A percentile compares a stretch with the other conserved stretches of the same genome.
These are phyloP conservation scores for Leonotis leonurus DNA, from an alignment of 257 asterid genomes.

Conservation along the genomic window DNA sequence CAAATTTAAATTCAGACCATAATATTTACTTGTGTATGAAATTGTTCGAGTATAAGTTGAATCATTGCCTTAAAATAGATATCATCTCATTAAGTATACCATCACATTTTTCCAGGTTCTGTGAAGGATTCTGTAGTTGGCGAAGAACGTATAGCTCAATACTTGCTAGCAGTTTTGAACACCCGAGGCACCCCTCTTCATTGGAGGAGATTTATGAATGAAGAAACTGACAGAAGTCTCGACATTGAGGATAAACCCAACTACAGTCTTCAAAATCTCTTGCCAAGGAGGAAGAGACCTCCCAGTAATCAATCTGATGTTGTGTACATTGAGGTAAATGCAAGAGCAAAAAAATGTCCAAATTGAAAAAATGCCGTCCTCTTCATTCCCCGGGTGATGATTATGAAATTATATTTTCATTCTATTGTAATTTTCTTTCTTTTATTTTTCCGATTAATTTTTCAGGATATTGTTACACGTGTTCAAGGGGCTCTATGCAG, in stretches of 20 bases:
- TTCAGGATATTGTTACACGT: conserved; percentile 61
- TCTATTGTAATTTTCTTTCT: background rate
- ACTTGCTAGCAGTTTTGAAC: conserved; percentile 73
- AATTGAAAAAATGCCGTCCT: background rate
- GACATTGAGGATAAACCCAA: conserved; percentile 39
- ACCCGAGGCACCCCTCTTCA: conserved; percentile 85
- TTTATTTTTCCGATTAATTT: background rate
- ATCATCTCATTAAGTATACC: background rate
- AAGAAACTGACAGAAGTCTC: conserved; percentile 26
- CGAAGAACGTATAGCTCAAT: conserved; percentile 83
- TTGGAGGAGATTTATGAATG: conserved; percentile 43
- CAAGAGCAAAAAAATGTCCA: background rate
- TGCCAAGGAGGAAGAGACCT: conserved; percentile 41
- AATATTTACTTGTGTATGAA: background rate
- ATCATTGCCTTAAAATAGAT: background rate
- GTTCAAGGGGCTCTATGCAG: conserved; percentile 57
- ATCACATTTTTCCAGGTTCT: conserved; percentile 51
- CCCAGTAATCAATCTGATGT: conserved; percentile 42
- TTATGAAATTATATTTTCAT: background rate
- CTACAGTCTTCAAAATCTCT: conserved; percentile 48
- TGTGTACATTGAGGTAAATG: conserved; percentile 62
- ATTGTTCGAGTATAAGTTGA: background rate
- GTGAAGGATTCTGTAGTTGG: conserved; percentile 95
- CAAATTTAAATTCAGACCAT: background rate
- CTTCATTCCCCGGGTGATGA: background rate